A percentile compares a stretch with the other conserved stretches of the same genome.
These are phyloP conservation scores for Suhomyces wounanorum DNA, from an alignment of 1,139 yeast species.

Conservation along the genomic window DNA sequence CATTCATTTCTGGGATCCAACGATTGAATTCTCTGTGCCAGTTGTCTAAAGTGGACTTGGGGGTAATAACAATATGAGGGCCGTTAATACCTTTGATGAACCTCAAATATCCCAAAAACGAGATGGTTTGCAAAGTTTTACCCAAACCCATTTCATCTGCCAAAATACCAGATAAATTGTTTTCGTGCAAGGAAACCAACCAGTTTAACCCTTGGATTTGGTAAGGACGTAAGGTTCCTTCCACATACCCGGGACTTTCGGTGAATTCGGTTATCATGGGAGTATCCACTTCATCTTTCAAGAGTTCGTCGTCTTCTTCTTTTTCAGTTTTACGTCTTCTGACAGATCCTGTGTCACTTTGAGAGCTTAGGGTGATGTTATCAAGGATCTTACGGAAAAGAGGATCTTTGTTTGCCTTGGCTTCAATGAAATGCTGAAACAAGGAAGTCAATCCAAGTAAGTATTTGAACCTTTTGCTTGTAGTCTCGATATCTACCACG, in stretches of 20 bases:
- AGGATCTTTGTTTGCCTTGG: constrained; percentile 65
- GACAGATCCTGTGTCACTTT: constrained; percentile 14
- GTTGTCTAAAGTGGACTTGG: constrained; percentile 77
- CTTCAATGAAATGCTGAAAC: constrained; percentile 67
- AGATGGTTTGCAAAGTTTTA: constrained; percentile 89
- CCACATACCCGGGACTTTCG: constrained; percentile 64
- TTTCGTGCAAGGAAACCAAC: constrained; percentile 81
- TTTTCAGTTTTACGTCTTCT: constrained; percentile 63
- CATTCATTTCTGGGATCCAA: constrained; percentile 79
- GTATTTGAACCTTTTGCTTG: constrained; percentile 65
- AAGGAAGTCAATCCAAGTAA: constrained; percentile 65
- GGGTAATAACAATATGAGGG: constrained; percentile 74
- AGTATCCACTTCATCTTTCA: constrained; percentile 54
- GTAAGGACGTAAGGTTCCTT: constrained; percentile 72
- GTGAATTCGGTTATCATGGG: constrained; percentile 55
- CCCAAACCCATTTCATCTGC: constrained; percentile 99
- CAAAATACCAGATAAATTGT: constrained; percentile 83
- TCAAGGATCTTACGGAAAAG: constrained; percentile 52
- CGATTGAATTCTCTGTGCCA: constrained; percentile 76
- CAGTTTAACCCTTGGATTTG: constrained; percentile 94
- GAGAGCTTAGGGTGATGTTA: constrained; percentile 31
- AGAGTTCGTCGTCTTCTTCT: constrained; percentile 70
- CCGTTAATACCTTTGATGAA: constrained; percentile 62
- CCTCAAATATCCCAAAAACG: constrained; percentile 74
- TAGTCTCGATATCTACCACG: constrained; percentile 47